phyloP scores from a whole-genome alignment of 75 land plant genomes.

The Adiantum capillusveneris region DNA sequence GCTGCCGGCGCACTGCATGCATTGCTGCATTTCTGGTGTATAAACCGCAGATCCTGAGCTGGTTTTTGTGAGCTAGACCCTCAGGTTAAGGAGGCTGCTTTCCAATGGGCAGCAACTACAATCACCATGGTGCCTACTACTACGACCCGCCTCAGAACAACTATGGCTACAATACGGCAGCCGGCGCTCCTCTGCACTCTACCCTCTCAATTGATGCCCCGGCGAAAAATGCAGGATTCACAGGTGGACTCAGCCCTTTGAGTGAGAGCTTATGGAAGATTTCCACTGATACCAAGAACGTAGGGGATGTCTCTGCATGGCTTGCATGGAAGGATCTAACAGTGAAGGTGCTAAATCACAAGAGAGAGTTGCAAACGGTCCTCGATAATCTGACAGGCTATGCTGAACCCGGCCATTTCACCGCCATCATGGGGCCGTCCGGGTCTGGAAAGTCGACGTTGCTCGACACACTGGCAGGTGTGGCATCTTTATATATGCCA shows the following conservation, averaged over 20 bases:
- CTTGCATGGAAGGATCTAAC: conserved; percentile 88
- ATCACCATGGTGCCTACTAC: no score
- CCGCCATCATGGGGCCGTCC: conserved; percentile 86
- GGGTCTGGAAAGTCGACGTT: conserved; percentile 89
- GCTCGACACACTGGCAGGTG: conserved; percentile 63
- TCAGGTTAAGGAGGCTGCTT: no score
- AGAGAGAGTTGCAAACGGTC: conserved; percentile 62
- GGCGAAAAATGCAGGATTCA: no score
- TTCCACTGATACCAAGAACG: conserved; percentile 36
- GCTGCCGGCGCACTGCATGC: no score
- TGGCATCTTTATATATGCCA: neutral
- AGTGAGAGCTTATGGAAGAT: conserved; percentile 86
- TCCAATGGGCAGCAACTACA: no score
- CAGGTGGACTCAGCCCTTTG: conserved; percentile 42
- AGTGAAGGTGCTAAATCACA: conserved; percentile 48
- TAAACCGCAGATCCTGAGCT: no score
- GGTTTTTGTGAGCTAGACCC: no score
- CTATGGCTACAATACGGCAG: no score
- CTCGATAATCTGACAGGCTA: conserved; percentile 68
- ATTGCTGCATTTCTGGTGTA: no score
- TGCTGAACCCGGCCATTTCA: conserved; percentile 73
- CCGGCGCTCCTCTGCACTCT: no score
- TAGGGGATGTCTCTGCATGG: conserved; percentile 79
- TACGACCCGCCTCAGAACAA: no score
- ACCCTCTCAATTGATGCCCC: no score